phyloP scores from a whole-genome alignment of 805 yeast genomes.

The Monosporozyma unispora region DNA sequence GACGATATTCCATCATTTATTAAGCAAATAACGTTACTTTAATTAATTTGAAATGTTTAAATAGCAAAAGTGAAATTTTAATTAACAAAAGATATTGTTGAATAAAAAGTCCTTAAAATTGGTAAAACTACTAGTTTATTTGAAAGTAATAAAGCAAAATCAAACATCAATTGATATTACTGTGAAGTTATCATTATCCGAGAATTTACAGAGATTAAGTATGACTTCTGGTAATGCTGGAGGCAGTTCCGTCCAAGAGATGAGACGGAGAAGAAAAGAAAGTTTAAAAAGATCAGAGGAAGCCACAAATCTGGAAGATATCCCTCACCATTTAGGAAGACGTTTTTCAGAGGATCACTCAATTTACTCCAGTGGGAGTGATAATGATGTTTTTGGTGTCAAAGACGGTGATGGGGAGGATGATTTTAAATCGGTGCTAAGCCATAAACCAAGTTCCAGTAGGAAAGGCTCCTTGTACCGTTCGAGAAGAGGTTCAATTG shows the following conservation, averaged over 20 bases:
- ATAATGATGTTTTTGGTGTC: not conserved
- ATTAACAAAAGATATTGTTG: not conserved
- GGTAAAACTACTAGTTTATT: not conserved
- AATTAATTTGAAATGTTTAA: not conserved
- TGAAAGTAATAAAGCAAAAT: not conserved
- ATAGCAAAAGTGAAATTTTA: not conserved
- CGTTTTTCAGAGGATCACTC: not conserved
- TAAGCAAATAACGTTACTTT: too few species aligned
- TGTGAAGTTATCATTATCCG: not conserved
- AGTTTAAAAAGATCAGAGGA: not conserved
- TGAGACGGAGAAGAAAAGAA: conserved; percentile 1
- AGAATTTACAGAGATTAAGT: not conserved
- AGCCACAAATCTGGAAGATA: not conserved
- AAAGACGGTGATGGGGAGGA: not conserved
- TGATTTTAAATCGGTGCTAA: not conserved
- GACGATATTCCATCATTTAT: not conserved
- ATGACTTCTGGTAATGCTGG: not conserved
- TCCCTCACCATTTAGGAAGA: not conserved
- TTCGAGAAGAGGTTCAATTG: not conserved
- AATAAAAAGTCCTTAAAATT: not conserved
- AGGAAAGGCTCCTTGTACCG: not conserved
- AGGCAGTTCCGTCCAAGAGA: not conserved
- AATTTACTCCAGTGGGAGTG: not conserved
- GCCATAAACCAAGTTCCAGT: not conserved
- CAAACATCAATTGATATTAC: not conserved